Evolutionary conservation across 495 filamentous ascomycete genomes (phyloP), one percentile per base, ranked within the genome.

Genomic region (Entonaema liquescens): DNA sequence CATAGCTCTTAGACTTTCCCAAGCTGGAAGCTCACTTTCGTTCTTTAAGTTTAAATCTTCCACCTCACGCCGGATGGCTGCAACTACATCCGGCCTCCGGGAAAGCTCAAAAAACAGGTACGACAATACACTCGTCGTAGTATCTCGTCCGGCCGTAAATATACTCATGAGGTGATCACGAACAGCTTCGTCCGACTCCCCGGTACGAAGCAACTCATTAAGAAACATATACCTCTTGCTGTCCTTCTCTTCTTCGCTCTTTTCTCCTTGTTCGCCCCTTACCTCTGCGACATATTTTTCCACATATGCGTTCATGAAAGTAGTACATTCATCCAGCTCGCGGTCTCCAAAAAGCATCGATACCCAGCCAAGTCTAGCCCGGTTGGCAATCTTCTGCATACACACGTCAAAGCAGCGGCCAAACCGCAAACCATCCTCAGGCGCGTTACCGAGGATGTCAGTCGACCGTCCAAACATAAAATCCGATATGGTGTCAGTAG

Each of bases 401-500:
- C 74, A 72, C 40, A 74, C 76, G 60, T 84, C 82, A 44, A 84
- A 84, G 63, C 79, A 79, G 11, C 61, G 19, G 25, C 79, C 74
- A 53, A 84, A 84, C 33, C 70, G 71, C 13, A 71, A 59, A 19
- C 78, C 77, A 23, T 79, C 78, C 15, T 70, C 67, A 6, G 79
- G 75, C 0, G 78, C 72, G 21, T 66, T 26, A 19, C 72, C 72
- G 7, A 80, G 74, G 1, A 76, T 55, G 58, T 80, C 76, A 25
- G 81, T 81, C 35, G 81, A 81, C 44, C 77, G 75, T 3, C 81
- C 82, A 31, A 84, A 89, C 58, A 92, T 79, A 73, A 92, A 91
- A 44, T 91, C 89, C 0, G 89, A 91, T 2, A 89, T 88, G 0
- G 84, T 86, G 76, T 92, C 90, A 59, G 91, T 85, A 2, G 89